A percentile compares a stretch with the other conserved stretches of the same genome.
Conservation (phyloP, 352 stramenopile genomes). For the Saprolegnia diclina region DNA sequence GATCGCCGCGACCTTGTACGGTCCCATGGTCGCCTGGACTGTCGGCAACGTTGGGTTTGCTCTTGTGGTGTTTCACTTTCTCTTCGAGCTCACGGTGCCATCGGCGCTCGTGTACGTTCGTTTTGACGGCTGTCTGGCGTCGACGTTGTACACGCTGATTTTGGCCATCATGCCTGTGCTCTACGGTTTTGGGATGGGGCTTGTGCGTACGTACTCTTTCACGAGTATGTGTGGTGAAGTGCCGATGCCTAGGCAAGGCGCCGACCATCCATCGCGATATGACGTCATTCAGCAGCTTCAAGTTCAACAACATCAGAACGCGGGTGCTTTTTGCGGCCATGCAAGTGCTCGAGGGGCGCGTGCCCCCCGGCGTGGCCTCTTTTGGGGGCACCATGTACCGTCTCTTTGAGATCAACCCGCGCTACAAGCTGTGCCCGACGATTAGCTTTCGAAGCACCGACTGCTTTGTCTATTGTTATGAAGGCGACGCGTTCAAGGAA, state of each 20-base stretch:
- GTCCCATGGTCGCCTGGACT: background rate
- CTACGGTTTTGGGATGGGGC: background rate
- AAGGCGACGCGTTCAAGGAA: background rate
- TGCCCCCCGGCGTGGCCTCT: background rate
- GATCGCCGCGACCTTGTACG: background rate
- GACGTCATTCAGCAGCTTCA: background rate
- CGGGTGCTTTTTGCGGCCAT: background rate
- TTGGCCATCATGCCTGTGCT: background rate
- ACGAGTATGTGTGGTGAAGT: background rate
- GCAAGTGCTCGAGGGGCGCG: background rate
- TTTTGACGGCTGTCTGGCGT: background rate
- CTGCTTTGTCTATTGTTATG: background rate
- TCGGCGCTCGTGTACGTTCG: background rate
- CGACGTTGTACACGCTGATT: background rate
- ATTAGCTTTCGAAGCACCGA: background rate
- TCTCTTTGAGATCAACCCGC: background rate
- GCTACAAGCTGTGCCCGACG: constrained; percentile 1
- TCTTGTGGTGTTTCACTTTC: background rate
- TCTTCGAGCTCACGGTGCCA: background rate
- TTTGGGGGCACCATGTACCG: constrained; percentile 1
- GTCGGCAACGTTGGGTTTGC: background rate
- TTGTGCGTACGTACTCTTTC: background rate
- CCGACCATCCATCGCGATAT: background rate
- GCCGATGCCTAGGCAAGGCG: background rate
- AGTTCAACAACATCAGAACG: background rate